A percentile compares a stretch with the other conserved stretches of the same genome.
These are phyloP conservation scores for Teunomyces barrocoloradensis DNA, from an alignment of 805 yeast species.

Conservation along the genomic window DNA sequence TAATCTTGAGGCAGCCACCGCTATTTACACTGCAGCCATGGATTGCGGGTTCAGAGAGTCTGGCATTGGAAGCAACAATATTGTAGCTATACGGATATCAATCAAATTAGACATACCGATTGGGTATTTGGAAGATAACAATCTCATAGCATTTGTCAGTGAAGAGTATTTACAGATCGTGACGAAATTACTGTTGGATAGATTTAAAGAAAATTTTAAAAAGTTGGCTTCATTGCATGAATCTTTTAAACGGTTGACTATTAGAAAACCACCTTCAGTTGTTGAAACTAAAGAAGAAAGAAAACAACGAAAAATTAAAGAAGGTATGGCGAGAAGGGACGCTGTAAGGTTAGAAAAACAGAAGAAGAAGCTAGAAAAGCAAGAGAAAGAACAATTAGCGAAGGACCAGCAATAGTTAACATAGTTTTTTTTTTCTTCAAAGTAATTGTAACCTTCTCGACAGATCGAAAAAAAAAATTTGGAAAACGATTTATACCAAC, in stretches of 20 bases:
- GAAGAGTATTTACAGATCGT: slow-evolving; percentile 50
- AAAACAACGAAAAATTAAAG: slow-evolving; percentile 49
- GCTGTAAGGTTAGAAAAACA: slow-evolving; percentile 23
- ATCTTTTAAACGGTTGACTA: slow-evolving; percentile 36
- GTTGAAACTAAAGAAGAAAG: slow-evolving; percentile 58
- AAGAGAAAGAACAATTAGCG: background rate
- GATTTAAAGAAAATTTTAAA: slow-evolving; percentile 63
- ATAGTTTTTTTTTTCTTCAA: background rate
- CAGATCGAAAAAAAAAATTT: slow-evolving; percentile 1
- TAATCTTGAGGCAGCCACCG: slow-evolving; percentile 53
- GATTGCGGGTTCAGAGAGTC: slow-evolving; percentile 83
- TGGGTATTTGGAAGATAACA: slow-evolving; percentile 45
- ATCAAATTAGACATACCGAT: slow-evolving; percentile 76
- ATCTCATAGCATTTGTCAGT: slow-evolving; percentile 45
- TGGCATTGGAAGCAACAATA: slow-evolving; percentile 76
- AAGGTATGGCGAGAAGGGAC: slow-evolving; percentile 44
- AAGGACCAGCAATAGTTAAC: background rate
- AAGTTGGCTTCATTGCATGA: slow-evolving; percentile 50
- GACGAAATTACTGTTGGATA: slow-evolving; percentile 54
- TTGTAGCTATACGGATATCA: slow-evolving; percentile 76
- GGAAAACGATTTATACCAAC: background rate
- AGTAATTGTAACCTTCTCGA: background rate
- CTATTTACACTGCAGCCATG: slow-evolving; percentile 69
- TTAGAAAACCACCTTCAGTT: background rate
- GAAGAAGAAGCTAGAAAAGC: slow-evolving; percentile 31